Evolutionary conservation across 345 rosid species (phyloP), one percentile per base, ranked within the genome.

Genomic region (Eucalyptus pauciflora): DNA sequence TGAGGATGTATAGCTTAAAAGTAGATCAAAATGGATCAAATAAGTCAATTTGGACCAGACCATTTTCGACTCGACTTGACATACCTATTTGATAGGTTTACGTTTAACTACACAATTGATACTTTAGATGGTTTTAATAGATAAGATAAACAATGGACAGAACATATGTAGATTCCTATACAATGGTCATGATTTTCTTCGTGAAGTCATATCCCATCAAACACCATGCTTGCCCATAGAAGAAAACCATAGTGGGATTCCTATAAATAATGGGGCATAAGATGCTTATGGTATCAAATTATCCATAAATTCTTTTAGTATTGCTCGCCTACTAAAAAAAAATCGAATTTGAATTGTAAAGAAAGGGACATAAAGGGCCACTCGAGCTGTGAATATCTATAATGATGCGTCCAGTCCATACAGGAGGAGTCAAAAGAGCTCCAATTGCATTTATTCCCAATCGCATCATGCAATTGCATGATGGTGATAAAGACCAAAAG

Each of bases 21-120:
- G 29, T 56, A 56, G 0, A 4, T 56, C 0, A 56, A 56, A 56
- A 24, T 22, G 1, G 29, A 10, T 56, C 13, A 24, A 56, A 56
- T 24, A 0, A 56, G 1, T 56, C 20, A 56, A 56, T 56, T 24
- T 22, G 29, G 3, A 22, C 0, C 1, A 0, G 13, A 56, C 1
- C 1, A 24, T 10, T 24, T 24, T 56, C 3, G 1, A 56, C 62
- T 24, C 29, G 6, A 24, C 29, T 4, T 8, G 29, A 22, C 3
- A 9, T 56, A 56, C 62, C 0, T 9, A 0, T 24, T 56, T 56
- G 62, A 56, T 24, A 56, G 29, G 29, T 24, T 56, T 24, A 24
- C 6, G 0, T 10, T 24, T 7, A n/a, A 64, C 41, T 14, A 14
- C 20, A 17, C 20, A 7, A 15, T 10, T 4, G 10, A 64, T 64